Conservation (phyloP, 78 protist genomes). For the Polysphondylium violaceum region DNA sequence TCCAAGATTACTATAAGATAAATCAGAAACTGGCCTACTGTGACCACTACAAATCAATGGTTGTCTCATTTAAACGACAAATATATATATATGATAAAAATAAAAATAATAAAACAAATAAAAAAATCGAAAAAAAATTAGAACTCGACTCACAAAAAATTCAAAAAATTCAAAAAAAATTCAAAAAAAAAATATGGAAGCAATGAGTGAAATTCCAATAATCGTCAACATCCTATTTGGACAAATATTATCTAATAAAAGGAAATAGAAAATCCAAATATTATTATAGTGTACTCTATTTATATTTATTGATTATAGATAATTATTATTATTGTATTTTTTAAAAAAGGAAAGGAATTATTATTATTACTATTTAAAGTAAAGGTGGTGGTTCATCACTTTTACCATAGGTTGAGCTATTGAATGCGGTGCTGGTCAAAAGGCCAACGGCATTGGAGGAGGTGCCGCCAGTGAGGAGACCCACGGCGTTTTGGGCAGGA, state of each 20-base stretch:
- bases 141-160: too few species aligned
- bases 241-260: too few species aligned
- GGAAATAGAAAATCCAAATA: too few species aligned
- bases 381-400: slow-evolving; percentile 75
- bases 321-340: too few species aligned
- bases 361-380: slow-evolving; percentile 2
- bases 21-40: slow-evolving; percentile 90
- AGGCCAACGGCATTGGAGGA: slow-evolving; percentile 28
- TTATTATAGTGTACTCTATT: too few species aligned
- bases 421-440: slow-evolving; percentile 47
- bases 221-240: too few species aligned
- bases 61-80: slow-evolving; percentile 29
- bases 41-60: slow-evolving; percentile 92
- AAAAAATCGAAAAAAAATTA: too few species aligned
- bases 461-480: slow-evolving; percentile 52
- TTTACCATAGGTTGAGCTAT: neutral
- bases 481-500: slow-evolving; percentile 47
- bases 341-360: too few species aligned
- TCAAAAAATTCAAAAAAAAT: too few species aligned
- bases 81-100: neutral
- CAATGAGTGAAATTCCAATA: too few species aligned
- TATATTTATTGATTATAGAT: too few species aligned
- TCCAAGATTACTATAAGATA: slow-evolving; percentile 65
- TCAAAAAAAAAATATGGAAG: too few species aligned
- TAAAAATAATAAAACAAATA: neutral